phyloP scores from a whole-genome alignment of 2,329 filamentous ascomycete species.

The Neofusicoccum cordaticola region DNA sequence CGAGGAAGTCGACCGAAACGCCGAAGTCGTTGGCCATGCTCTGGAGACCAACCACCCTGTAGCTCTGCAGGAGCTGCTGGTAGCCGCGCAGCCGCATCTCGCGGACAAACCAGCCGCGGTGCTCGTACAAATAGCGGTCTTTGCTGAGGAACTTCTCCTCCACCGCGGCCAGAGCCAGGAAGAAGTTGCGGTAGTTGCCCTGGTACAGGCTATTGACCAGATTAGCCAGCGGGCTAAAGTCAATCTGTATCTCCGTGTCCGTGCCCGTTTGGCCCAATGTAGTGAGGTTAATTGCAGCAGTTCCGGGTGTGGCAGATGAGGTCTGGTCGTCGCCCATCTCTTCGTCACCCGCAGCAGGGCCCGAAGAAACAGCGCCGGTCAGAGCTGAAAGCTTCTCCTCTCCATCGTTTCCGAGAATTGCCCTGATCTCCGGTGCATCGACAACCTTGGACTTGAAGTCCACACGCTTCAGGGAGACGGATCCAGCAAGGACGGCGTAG shows the following conservation, averaged over 20 bases:
- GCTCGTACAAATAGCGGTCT: slow-evolving; percentile 93
- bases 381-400: slow-evolving; percentile 85
- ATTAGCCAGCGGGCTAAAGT: slow-evolving; percentile 84
- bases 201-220: slow-evolving; percentile 90
- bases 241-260: slow-evolving; percentile 76
- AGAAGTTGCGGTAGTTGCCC: slow-evolving; percentile 92
- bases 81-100: slow-evolving; percentile 98
- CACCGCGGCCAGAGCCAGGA: slow-evolving; percentile 80
- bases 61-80: slow-evolving; percentile 94
- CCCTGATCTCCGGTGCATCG: slow-evolving; percentile 96
- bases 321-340: slow-evolving; percentile 62
- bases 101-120: slow-evolving; percentile 94
- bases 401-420: slow-evolving; percentile 77
- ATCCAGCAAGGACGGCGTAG: slow-evolving; percentile 92
- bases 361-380: slow-evolving; percentile 75
- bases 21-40: slow-evolving; percentile 98
- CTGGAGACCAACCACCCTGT: slow-evolving; percentile 91
- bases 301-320: slow-evolving; percentile 51
- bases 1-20: slow-evolving; percentile 92
- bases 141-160: slow-evolving; percentile 92
- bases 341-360: slow-evolving; percentile 73
- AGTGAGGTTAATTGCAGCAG: slow-evolving; percentile 83
- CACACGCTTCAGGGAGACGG: slow-evolving; percentile 89
- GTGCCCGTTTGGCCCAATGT: slow-evolving; percentile 68
- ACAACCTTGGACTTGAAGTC: slow-evolving; percentile 99